These are phyloP conservation scores for Phycomyces blakesleeanus DNA, from an alignment of 192 early-diverging fungal genomes.

Conservation along the genomic window DNA sequence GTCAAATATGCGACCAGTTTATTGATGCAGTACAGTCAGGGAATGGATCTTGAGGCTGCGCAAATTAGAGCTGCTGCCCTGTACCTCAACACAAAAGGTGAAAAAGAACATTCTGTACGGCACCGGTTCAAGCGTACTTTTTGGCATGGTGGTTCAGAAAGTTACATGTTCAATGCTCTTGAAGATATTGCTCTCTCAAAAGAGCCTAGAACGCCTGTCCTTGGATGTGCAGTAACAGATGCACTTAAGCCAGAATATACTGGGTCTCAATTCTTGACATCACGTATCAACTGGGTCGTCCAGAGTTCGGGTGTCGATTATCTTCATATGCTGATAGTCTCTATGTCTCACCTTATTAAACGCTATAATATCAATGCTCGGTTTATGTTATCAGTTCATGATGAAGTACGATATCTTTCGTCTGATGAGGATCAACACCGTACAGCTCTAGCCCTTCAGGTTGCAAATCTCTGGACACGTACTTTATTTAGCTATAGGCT, in stretches of 20 bases:
- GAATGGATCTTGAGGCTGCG: constrained; percentile 63
- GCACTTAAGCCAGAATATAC: constrained; percentile 61
- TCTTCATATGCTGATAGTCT: constrained; percentile 84
- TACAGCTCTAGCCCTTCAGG: constrained; percentile 82
- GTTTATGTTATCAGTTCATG: constrained; percentile 90
- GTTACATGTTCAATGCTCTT: constrained; percentile 91
- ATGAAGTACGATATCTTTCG: constrained; percentile 89
- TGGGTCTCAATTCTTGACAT: constrained; percentile 70
- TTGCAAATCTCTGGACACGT: constrained; percentile 91
- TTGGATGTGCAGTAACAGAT: constrained; percentile 88
- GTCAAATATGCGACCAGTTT: constrained; percentile 76
- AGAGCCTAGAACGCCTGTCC: constrained; percentile 78
- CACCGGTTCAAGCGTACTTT: constrained; percentile 41
- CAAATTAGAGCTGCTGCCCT: constrained; percentile 61
- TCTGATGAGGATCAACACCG: constrained; percentile 67
- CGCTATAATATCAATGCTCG: constrained; percentile 75
- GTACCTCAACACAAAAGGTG: constrained; percentile 83
- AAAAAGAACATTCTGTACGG: constrained; percentile 34
- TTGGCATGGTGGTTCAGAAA: constrained; percentile 91
- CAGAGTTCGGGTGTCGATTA: constrained; percentile 98
- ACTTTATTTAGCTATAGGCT: constrained; percentile 80
- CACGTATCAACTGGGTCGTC: constrained; percentile 94
- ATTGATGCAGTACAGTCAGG: constrained; percentile 74
- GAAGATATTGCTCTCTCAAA: constrained; percentile 74
- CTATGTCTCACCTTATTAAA: constrained; percentile 79